phyloP scores from a whole-genome alignment of 345 rosid genomes.

The Trapa incisa region DNA sequence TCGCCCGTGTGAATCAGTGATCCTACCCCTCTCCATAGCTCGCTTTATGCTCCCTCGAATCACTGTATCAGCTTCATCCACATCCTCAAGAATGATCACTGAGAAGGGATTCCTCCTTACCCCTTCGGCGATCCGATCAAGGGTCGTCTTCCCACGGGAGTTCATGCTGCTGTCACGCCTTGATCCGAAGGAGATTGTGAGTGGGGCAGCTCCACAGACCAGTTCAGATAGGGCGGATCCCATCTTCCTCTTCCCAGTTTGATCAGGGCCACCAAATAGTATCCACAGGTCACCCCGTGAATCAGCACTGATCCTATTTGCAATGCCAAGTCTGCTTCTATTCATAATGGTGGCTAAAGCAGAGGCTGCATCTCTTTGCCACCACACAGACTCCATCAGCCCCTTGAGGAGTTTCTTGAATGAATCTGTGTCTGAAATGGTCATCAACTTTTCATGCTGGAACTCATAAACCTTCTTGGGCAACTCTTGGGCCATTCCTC shows the following conservation, averaged over 20 bases:
- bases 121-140: conserved; percentile 71
- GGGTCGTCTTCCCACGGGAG: conserved; percentile 70
- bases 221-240: conserved; percentile 63
- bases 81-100: conserved; percentile 70
- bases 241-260: conserved; percentile 81
- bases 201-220: conserved; percentile 39
- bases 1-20: conserved; percentile 81
- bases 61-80: conserved; percentile 69
- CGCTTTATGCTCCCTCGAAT: conserved; percentile 62
- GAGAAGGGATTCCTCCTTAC: conserved; percentile 78
- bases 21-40: conserved; percentile 88
- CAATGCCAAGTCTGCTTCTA: conserved; percentile 54
- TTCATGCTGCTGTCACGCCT: conserved; percentile 29
- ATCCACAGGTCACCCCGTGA: conserved; percentile 76
- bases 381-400: conserved; percentile 63
- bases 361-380: conserved; percentile 93
- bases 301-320: conserved; percentile 33
- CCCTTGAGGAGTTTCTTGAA: conserved; percentile 77
- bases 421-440: conserved; percentile 43
- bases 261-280: conserved; percentile 76
- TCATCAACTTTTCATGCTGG: conserved; percentile 26
- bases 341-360: conserved; percentile 66
- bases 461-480: conserved; percentile 30
- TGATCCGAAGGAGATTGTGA: conserved; percentile 50
- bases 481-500: conserved; percentile 51